These are phyloP conservation scores for Inga oerstediana DNA, from an alignment of 306 rosid species.

Conservation along the genomic window DNA sequence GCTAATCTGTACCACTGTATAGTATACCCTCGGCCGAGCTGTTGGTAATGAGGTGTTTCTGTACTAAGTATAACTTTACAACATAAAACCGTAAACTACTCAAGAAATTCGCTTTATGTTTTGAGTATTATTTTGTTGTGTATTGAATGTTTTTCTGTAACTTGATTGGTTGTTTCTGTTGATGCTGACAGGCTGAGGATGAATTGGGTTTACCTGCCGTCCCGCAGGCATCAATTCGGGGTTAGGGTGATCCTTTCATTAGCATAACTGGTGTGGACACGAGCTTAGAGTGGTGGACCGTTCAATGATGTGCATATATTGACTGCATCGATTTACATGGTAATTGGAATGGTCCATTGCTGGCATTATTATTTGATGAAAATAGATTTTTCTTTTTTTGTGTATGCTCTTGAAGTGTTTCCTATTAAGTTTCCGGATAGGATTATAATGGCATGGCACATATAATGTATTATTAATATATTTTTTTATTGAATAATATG, in stretches of 20 bases:
- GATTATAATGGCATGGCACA: neutral
- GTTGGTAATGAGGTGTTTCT: neutral
- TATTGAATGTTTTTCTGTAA: neutral
- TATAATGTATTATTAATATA: neutral
- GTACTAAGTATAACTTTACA: neutral
- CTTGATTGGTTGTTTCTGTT: conserved; percentile 30
- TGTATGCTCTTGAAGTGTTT: neutral
- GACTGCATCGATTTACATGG: conserved; percentile 32
- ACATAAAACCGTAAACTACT: neutral
- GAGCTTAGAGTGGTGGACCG: conserved; percentile 34
- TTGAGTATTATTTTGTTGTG: neutral
- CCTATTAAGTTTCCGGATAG: neutral
- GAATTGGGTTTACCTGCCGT: conserved; percentile 94
- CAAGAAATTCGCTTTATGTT: neutral
- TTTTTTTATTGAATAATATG: neutral
- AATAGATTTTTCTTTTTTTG: neutral
- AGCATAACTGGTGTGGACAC: conserved; percentile 28
- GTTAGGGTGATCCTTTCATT: conserved; percentile 36
- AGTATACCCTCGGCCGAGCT: neutral
- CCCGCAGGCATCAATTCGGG: conserved; percentile 83
- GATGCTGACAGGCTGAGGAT: conserved; percentile 67
- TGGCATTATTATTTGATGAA: conserved; percentile 33
- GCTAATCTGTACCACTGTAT: neutral
- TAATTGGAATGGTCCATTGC: conserved; percentile 29
- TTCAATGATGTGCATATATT: conserved; percentile 70